Evolutionary conservation across 2,329 filamentous ascomycete genomes (phyloP).

Genomic region (Alternaria ethzedia): DNA sequence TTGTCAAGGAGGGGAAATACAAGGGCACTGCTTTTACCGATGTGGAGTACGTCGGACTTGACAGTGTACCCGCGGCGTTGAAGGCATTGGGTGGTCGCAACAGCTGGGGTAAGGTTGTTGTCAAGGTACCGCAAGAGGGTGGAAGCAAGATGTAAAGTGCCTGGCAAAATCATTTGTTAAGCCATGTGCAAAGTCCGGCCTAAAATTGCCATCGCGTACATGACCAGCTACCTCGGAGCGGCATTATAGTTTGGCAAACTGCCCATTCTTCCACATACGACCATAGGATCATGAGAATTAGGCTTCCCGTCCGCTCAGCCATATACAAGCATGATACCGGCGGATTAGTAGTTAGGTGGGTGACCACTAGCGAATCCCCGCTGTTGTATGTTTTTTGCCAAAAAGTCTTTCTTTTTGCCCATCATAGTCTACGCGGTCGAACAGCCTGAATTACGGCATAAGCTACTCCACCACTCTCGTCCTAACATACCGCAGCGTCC

Average conservation of each 20-base stretch:
- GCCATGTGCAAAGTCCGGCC: background rate
- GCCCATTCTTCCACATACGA: no score
- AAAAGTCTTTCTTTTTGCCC: no score
- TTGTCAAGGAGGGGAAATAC: conserved; percentile 81
- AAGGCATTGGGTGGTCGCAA: conserved; percentile 78
- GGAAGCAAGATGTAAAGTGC: conserved; percentile 43
- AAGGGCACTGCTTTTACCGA: conserved; percentile 83
- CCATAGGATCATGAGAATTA: no score
- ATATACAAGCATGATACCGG: no score
- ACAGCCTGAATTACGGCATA: background rate
- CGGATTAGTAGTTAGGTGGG: no score
- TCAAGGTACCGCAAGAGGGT: conserved; percentile 73
- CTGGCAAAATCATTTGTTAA: background rate
- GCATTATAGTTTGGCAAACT: no score
- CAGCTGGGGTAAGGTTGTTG: conserved; percentile 96
- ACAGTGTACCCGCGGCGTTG: conserved; percentile 77
- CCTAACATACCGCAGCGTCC: conserved; percentile 8
- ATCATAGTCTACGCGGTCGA: no score
- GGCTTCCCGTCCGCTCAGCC: no score
- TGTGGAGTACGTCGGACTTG: conserved; percentile 80
- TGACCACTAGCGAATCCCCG: no score
- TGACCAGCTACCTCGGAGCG: no score
- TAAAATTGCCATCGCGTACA: no score
- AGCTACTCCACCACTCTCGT: background rate
- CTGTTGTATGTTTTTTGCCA: no score